These are phyloP conservation scores for Rhododendron henanense DNA, from an alignment of 148 eudicot genomes.

Conservation along the genomic window DNA sequence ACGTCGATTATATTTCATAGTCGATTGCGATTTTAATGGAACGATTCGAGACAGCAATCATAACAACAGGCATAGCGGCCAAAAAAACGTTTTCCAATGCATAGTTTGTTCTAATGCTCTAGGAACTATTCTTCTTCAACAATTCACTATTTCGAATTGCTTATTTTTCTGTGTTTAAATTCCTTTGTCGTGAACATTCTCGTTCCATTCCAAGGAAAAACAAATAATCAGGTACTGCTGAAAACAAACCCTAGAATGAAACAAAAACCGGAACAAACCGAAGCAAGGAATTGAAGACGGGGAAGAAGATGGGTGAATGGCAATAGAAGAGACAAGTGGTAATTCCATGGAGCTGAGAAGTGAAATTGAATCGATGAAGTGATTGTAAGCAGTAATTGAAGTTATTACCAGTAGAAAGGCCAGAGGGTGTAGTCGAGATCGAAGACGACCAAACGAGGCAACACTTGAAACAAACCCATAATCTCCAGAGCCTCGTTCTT, in stretches of 20 bases:
- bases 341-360: background rate
- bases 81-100: background rate
- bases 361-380: background rate
- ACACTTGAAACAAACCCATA: constrained; percentile 42
- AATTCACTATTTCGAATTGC: background rate
- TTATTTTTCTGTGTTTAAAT: background rate
- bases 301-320: background rate
- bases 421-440: constrained; percentile 78
- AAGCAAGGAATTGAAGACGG: background rate
- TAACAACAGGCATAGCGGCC: background rate
- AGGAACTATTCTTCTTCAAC: background rate
- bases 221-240: background rate
- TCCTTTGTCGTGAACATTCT: background rate
- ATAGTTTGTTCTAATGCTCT: background rate
- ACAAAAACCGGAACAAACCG: background rate
- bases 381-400: too few species aligned
- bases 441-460: constrained; percentile 68
- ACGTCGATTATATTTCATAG: background rate
- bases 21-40: too few species aligned
- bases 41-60: background rate
- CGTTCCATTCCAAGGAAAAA: background rate
- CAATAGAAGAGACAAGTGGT: background rate
- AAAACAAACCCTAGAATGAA: background rate
- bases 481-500: constrained; percentile 50
- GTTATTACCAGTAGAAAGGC: constrained; percentile 69